Evolutionary conservation across 768 basidiomycete genomes (phyloP).

Genomic region (Podaxis carcinomalis): DNA sequence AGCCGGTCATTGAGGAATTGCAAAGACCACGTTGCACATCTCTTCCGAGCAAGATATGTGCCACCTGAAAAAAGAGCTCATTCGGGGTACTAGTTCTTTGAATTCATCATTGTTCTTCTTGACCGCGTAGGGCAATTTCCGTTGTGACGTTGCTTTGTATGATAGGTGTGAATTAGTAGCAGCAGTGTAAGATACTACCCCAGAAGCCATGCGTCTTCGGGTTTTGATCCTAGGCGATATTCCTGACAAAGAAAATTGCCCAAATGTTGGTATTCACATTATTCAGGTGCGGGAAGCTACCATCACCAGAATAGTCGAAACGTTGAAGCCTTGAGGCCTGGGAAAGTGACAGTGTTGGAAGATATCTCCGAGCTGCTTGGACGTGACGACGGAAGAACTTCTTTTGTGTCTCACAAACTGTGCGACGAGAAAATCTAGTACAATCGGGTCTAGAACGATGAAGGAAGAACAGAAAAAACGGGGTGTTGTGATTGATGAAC

Average conservation of each 20-base stretch:
- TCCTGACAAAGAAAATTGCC: neutral
- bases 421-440: conserved; percentile 9
- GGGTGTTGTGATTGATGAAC: neutral
- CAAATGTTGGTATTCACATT: neutral
- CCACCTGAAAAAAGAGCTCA: neutral
- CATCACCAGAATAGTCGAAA: no score
- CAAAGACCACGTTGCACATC: neutral
- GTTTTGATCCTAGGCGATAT: neutral
- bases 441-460: neutral
- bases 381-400: conserved; percentile 9
- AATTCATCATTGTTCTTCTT: neutral
- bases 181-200: neutral
- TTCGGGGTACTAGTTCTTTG: neutral
- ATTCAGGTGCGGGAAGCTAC: neutral
- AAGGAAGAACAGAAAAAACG: conserved; percentile 1
- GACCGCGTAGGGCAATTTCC: neutral
- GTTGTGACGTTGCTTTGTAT: conserved; percentile 1
- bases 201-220: neutral
- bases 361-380: conserved; percentile 7
- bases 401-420: conserved; percentile 9
- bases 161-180: neutral
- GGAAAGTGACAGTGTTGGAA: conserved; percentile 4
- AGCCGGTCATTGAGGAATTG: no score
- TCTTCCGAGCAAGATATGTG: neutral
- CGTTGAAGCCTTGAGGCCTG: neutral